Base-by-base conservation (phyloP, 768 basidiomycete species). In the Boletus speciosus region DNA sequence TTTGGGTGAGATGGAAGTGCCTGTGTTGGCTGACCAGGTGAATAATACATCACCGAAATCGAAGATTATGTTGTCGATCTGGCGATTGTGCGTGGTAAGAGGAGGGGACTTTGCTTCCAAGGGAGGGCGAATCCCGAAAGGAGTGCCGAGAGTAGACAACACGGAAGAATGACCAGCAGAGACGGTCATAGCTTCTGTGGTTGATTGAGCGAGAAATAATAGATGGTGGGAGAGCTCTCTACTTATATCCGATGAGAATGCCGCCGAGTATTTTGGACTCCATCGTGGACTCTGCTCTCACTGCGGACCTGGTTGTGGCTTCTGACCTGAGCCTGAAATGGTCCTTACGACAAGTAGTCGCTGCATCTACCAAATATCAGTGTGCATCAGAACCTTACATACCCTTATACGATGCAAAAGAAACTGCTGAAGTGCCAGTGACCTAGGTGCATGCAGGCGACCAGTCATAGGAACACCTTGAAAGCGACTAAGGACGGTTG, bases 1-100 rank as follows among this genome's bases (percentile, higher is more conserved):
- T 25, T 45, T 4, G 7, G 63, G 32, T 10, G 60, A 47, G 47
- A 64, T 45, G 19, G 62, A 59, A 3, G 52, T 59, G 25, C 38
- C 47, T 1, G 56, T 56, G 41, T 56, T 34, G 34, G 60, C 54
- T 6, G 60, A 65, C 63, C 62, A 63, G 4, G 63, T 62, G 35
- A 65, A 63, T 16, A 63, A 21, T 5, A 63, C 63, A 5, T 63
- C 62, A 21, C 62, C 62, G 14, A 63, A 46, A 32, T 65, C 62
- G n/a, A 63, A 58, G 19, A 63, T 59, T 6, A 63, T 15, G 4
- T 63, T 66, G 31, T 66, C 65, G 15, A 65, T 56, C 41, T 49
- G 52, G 15, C 56, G 56, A 52, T 62, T 51, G 34, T 51, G 27
- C 2, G 23, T 12, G 21, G 38, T 15, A 31, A 31, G 16, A 3